These are phyloP conservation scores for Hagleromyces aurorensis DNA, from an alignment of 805 yeast species.

Conservation along the genomic window DNA sequence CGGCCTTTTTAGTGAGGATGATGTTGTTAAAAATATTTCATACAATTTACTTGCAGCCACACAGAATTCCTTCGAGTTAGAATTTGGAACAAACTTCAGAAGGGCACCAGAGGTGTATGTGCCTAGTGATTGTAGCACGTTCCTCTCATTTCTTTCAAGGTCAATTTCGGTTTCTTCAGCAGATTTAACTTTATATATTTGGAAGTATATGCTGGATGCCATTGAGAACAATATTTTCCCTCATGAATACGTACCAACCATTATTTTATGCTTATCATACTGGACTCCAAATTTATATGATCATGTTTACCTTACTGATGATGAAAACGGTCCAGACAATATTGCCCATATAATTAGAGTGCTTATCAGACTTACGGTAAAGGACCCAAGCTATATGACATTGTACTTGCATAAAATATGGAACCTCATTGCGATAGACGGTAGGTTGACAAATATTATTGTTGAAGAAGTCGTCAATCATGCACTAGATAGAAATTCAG, in stretches of 20 bases:
- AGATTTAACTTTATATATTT: constrained; percentile 49
- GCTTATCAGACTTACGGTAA: constrained; percentile 50
- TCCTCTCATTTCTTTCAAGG: constrained; percentile 48
- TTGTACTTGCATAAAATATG: constrained; percentile 56
- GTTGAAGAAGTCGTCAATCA: constrained; percentile 69
- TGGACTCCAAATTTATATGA: constrained; percentile 66
- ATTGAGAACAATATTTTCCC: constrained; percentile 19
- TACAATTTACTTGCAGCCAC: constrained; percentile 55
- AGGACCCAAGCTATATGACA: constrained; percentile 41
- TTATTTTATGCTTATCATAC: constrained; percentile 40
- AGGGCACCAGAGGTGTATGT: constrained; percentile 54
- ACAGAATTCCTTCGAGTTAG: constrained; percentile 50
- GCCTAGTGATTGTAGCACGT: constrained; percentile 59
- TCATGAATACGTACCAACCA: constrained; percentile 17
- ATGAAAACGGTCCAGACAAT: constrained; percentile 51
- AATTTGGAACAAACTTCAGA: constrained; percentile 48
- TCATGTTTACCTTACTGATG: constrained; percentile 46
- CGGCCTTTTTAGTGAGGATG: constrained; percentile 55
- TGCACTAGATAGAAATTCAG: constrained; percentile 71
- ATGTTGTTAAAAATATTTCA: constrained; percentile 54
- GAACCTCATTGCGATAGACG: constrained; percentile 57
- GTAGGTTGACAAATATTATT: constrained; percentile 46
- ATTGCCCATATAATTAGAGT: constrained; percentile 54
- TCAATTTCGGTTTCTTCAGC: constrained; percentile 53
- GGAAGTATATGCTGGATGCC: constrained; percentile 24